These are phyloP conservation scores for Populus deltoides DNA, from an alignment of 345 rosid species.

Conservation along the genomic window DNA sequence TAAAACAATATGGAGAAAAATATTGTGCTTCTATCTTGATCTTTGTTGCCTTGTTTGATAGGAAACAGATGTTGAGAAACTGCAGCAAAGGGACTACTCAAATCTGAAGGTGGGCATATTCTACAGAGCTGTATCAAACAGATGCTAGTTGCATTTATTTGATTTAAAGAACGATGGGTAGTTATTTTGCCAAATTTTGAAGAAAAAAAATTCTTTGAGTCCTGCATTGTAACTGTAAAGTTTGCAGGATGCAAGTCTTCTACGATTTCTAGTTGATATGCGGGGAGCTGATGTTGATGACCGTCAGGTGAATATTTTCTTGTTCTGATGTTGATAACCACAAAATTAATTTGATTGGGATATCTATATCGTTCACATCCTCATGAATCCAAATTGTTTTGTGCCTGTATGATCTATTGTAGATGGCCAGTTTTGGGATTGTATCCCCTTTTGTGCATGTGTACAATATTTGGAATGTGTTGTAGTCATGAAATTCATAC, in stretches of 20 bases:
- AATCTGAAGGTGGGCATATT: conserved; percentile 60
- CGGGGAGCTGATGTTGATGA: conserved; percentile 88
- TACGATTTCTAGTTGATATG: conserved; percentile 91
- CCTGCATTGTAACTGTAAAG: conserved; percentile 20
- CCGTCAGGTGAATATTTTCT: conserved; percentile 53
- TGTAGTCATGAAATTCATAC: neutral
- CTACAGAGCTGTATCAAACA: no score
- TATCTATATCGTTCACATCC: no score
- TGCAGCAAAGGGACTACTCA: conserved; percentile 79
- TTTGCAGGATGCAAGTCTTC: conserved; percentile 86
- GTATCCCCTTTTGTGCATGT: no score
- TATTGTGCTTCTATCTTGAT: conserved; percentile 5
- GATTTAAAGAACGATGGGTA: neutral
- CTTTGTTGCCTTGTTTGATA: conserved; percentile 31
- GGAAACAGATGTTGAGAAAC: conserved; percentile 90
- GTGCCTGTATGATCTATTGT: no score
- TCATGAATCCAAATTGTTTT: no score
- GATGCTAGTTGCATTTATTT: neutral
- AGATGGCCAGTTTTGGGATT: no score
- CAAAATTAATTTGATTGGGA: neutral
- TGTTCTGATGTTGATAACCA: neutral
- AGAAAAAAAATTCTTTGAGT: neutral
- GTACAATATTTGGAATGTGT: no score
- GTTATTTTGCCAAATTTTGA: no score
- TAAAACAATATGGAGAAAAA: neutral